phyloP scores from a whole-genome alignment of 2,329 filamentous ascomycete species.

The Epichloe festucae region DNA sequence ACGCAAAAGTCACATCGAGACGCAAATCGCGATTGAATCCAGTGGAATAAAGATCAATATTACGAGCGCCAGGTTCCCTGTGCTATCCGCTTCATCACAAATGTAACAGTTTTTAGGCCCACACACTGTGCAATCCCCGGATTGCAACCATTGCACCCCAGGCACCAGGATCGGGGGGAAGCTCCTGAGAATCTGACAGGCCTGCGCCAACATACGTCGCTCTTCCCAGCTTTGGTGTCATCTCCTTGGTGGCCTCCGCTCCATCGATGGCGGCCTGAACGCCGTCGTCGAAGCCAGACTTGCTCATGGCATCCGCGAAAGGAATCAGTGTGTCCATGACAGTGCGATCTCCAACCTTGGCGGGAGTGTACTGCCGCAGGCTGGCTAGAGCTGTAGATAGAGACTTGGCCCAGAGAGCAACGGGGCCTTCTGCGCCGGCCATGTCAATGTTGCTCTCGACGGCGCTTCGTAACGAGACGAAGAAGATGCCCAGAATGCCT shows the following conservation, averaged over 20 bases:
- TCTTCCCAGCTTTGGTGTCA: slow-evolving; percentile 52
- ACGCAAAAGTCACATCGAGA: too few relatives aligned
- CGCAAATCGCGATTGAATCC: background rate
- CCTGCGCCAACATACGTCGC: slow-evolving; percentile 54
- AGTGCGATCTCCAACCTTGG: slow-evolving; percentile 41
- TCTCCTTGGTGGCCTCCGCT: slow-evolving; percentile 48
- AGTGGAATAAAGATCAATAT: background rate
- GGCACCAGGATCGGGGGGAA: slow-evolving; percentile 57
- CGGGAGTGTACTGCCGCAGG: slow-evolving; percentile 39
- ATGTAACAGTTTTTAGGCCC: background rate
- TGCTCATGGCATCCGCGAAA: slow-evolving; percentile 34
- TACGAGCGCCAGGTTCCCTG: background rate
- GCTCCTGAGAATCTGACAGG: slow-evolving; percentile 29
- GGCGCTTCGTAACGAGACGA: slow-evolving; percentile 33
- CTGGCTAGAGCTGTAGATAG: slow-evolving; percentile 31
- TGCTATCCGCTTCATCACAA: background rate
- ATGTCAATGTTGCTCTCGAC: slow-evolving; percentile 24
- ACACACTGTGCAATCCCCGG: slow-evolving; percentile 22
- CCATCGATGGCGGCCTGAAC: slow-evolving; percentile 47
- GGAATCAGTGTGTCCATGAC: slow-evolving; percentile 45
- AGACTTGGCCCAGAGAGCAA: slow-evolving; percentile 30
- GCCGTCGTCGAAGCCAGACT: slow-evolving; percentile 38
- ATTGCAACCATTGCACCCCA: slow-evolving; percentile 52
- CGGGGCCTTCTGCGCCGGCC: slow-evolving; percentile 17
- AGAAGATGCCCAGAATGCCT: slow-evolving; percentile 41